phyloP scores from a whole-genome alignment of 495 filamentous ascomycete genomes.

The Penicillium bialowiezense region DNA sequence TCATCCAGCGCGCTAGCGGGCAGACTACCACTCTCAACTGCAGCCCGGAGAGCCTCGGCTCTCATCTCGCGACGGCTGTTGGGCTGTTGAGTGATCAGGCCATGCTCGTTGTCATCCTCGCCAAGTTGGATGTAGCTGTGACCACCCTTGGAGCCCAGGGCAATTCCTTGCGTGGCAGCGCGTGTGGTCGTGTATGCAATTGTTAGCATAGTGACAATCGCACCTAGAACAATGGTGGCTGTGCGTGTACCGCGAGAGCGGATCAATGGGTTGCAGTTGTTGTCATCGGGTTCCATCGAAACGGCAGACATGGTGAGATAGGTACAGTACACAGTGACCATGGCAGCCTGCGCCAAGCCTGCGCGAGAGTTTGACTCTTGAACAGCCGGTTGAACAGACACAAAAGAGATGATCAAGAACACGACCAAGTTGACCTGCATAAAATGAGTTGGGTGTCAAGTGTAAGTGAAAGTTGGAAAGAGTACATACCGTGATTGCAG shows the following conservation, averaged over 20 bases:
- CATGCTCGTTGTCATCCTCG: constrained; percentile 74
- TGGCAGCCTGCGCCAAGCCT: constrained; percentile 91
- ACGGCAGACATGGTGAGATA: constrained; percentile 98
- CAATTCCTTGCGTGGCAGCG: constrained; percentile 90
- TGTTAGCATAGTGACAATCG: constrained; percentile 93
- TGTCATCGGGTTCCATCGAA: constrained; percentile 96
- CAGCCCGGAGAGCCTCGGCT: constrained; percentile 81
- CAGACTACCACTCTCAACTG: constrained; percentile 85
- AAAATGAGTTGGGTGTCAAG: constrained; percentile 20
- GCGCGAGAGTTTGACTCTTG: constrained; percentile 93
- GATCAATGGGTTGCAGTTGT: constrained; percentile 87
- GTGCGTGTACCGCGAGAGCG: constrained; percentile 87
- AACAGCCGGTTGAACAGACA: constrained; percentile 86
- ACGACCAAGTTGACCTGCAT: constrained; percentile 76
- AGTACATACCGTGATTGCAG: constrained; percentile 59
- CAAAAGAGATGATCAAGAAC: constrained; percentile 72
- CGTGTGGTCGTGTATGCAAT: constrained; percentile 97
- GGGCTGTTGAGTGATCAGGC: constrained; percentile 86
- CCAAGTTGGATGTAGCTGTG: constrained; percentile 57
- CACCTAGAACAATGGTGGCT: constrained; percentile 84
- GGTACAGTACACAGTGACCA: constrained; percentile 97
- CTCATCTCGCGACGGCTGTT: constrained; percentile 82
- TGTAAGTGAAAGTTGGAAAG: background rate
- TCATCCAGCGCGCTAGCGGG: constrained; percentile 88
- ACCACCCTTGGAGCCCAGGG: constrained; percentile 66